Evolutionary conservation across 495 filamentous ascomycete genomes (phyloP).

Genomic region (Trichoderma virens): DNA sequence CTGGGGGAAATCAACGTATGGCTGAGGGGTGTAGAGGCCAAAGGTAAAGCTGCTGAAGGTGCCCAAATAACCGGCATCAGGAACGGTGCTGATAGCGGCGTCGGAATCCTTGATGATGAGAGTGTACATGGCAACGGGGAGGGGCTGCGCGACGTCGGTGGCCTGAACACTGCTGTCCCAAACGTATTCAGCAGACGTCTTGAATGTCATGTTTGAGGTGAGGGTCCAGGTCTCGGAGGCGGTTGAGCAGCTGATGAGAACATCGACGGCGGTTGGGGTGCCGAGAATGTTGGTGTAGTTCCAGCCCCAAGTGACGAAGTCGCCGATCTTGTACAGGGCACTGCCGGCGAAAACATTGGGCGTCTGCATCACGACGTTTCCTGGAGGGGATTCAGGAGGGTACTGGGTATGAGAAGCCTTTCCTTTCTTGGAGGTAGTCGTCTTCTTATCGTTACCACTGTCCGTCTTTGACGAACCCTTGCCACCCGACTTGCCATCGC

Average conservation of each 20-base stretch:
- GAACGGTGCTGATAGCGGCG: slow-evolving; percentile 49
- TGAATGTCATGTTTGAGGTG: slow-evolving; percentile 46
- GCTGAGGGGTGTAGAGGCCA: slow-evolving; percentile 69
- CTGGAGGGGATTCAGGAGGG: slow-evolving; percentile 55
- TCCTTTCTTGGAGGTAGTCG: slow-evolving; percentile 18
- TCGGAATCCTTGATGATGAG: slow-evolving; percentile 74
- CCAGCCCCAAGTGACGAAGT: slow-evolving; percentile 81
- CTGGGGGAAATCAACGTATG: slow-evolving; percentile 53
- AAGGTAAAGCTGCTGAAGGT: slow-evolving; percentile 59
- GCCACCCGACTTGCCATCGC: background rate
- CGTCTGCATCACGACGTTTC: slow-evolving; percentile 75
- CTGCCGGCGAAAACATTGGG: slow-evolving; percentile 47
- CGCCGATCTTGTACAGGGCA: slow-evolving; percentile 84
- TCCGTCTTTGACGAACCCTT: background rate
- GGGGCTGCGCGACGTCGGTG: slow-evolving; percentile 46
- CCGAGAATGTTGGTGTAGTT: slow-evolving; percentile 86
- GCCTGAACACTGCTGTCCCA: slow-evolving; percentile 76
- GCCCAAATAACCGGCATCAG: slow-evolving; percentile 65
- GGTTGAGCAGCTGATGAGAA: slow-evolving; percentile 67
- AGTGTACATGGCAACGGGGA: slow-evolving; percentile 73
- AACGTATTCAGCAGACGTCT: slow-evolving; percentile 34
- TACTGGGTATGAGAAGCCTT: slow-evolving; percentile 44
- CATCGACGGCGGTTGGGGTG: slow-evolving; percentile 70
- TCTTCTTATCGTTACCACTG: slow-evolving; percentile 7
- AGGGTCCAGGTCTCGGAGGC: slow-evolving; percentile 38